Conservation (phyloP, 305 asterid species). For the Vinca major region DNA sequence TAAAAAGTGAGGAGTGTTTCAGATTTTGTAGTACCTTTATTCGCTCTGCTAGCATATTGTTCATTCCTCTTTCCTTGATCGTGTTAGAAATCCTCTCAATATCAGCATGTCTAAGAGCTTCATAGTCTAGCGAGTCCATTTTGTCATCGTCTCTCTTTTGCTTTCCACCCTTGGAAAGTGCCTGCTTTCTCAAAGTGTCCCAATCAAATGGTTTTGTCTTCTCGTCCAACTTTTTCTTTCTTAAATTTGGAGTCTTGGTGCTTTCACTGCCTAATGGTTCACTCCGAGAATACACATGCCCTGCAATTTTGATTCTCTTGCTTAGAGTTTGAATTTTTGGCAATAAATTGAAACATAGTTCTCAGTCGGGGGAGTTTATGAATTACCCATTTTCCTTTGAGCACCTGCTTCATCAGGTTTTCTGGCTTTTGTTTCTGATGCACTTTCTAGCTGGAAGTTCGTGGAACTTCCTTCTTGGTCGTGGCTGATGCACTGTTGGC, state of each 20-base stretch:
- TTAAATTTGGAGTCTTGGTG: conserved; percentile 21
- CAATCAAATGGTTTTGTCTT: conserved; percentile 28
- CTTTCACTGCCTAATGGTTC: conserved; percentile 20
- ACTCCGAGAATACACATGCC: conserved; percentile 23
- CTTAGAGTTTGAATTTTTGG: conserved; percentile 14
- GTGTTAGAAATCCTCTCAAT: conserved; percentile 59
- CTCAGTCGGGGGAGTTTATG: conserved; percentile 10
- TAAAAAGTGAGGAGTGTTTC: not conserved
- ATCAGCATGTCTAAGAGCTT: conserved; percentile 60
- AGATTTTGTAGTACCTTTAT: conserved; percentile 46
- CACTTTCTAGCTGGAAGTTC: too few species aligned
- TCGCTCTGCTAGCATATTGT: conserved; percentile 85
- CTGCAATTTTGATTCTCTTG: conserved; percentile 23
- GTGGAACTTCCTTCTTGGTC: too few species aligned
- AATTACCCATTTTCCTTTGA: conserved; percentile 25
- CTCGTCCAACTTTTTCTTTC: conserved; percentile 28
- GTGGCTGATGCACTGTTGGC: too few species aligned
- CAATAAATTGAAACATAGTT: conserved; percentile 6
- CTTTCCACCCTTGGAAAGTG: conserved; percentile 16
- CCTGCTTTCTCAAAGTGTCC: conserved; percentile 43
- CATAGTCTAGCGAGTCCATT: conserved; percentile 77
- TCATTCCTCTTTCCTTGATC: conserved; percentile 94
- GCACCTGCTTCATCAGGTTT: too few species aligned
- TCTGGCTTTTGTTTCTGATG: too few species aligned
- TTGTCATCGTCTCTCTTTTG: conserved; percentile 47